Base-by-base conservation (phyloP, 495 filamentous ascomycete genomes). In the Zalerion maritima region DNA sequence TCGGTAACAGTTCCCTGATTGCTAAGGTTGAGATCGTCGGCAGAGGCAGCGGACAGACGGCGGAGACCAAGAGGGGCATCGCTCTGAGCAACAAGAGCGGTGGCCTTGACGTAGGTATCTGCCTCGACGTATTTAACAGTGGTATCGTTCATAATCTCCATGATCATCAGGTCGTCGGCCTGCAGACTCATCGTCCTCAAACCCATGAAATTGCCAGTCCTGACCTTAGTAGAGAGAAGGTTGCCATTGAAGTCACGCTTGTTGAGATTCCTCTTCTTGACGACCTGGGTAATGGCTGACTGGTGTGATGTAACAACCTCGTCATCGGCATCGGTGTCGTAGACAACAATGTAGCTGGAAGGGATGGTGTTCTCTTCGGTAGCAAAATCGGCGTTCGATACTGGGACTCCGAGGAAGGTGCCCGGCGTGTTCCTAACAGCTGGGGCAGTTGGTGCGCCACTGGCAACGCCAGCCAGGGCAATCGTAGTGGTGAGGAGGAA, bases 181-280 rank as follows among this genome's bases (percentile, higher is more conserved):
- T 66, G 59, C 22, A 66, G 46, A 12, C 55, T 45, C 55, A 60
- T 58, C 34, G 58, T 61, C 7, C 55, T 55, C 62, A 57, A 65
- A 14, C 50, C 52, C 15, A 46, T 44, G 41, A 69, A 47, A 33
- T 45, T 39, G 38, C 61, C 57, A 3, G 52, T 42, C 34, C 56
- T 42, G 35, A 66, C 52, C 4, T 34, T 33, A 6, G 49, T 55
- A 7, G 55, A 58, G 7, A 67, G 43, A 10, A 50, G 35, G 24
- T 45, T 51, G 16, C 62, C 62, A 14, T 36, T 38, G 6, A 47
- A 40, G 21, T 49, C 47, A 23, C 62, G 55, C 45, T 56, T 58
- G 38, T 42, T 47, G 19, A 64, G 18, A 45, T 64, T 67, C 18
- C 62, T 53, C 44, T 58, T 66, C 40, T 52, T 46, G 26, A 67